Percentiles rank a stretch among this genome's conserved stretches.
Conservation (phyloP, 306 rosid genomes). For the Ziziphus jujuba region DNA sequence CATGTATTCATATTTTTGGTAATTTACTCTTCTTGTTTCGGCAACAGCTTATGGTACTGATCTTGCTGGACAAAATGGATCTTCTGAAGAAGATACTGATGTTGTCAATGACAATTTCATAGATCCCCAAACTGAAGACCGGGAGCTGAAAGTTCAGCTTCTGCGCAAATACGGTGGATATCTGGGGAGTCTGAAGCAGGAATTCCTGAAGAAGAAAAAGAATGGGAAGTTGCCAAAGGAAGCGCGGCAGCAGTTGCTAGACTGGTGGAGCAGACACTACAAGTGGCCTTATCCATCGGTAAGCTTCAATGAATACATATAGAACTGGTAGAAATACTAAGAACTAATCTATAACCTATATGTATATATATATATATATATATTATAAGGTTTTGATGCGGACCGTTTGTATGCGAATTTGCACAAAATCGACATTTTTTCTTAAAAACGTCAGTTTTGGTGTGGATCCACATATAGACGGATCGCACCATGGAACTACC, state of each 20-base stretch:
- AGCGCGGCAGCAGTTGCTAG: conserved; percentile 51
- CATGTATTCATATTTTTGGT: too few species aligned
- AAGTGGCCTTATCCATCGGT: conserved; percentile 53
- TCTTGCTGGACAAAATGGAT: conserved; percentile 23
- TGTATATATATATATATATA: not conserved
- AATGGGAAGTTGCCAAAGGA: conserved; percentile 50
- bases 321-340: too few species aligned
- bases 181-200: conserved; percentile 49
- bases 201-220: conserved; percentile 51
- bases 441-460: too few species aligned
- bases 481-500: too few species aligned
- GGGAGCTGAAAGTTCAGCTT: conserved; percentile 46
- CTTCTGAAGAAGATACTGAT: conserved; percentile 27
- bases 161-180: conserved; percentile 47
- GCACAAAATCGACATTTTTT: too few species aligned
- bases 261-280: conserved; percentile 47
- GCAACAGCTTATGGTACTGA: conserved; percentile 26
- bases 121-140: conserved; percentile 46
- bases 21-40: not conserved
- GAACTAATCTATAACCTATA: too few species aligned
- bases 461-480: too few species aligned
- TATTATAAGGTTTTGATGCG: too few species aligned
- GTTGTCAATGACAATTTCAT: conserved; percentile 20
- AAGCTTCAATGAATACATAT: conserved; percentile 1
- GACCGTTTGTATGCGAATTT: too few species aligned